Base-by-base conservation (phyloP, 2,329 filamentous ascomycete genomes). In the Pestalotiopsis sp. region DNA sequence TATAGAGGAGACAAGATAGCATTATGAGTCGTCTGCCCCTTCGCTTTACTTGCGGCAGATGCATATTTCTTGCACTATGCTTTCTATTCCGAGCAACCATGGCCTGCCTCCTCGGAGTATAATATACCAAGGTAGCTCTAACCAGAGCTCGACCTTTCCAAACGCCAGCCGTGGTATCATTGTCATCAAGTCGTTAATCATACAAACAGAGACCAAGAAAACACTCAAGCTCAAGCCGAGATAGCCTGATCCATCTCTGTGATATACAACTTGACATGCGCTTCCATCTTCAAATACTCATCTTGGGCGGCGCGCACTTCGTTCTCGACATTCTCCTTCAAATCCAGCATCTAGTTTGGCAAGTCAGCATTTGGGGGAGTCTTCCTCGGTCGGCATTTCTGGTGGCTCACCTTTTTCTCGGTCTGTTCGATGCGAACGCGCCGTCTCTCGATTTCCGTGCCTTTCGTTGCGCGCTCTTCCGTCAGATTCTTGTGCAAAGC, bases 231-330 rank as follows among this genome's bases (percentile, higher is more conserved):
- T 45, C 59, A 68, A 65, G 67, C 49, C 58, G 39, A 66, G 67
- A 96, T 89, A 68, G 91, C 92, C 81, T 98, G 95, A 82, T 98
- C 96, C 95, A 99, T 98, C 86, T 99, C 96, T 4, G 93, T 97
- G 77, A 99, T 97, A 84, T 99, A 99, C 71, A 98, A 86, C 81
- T 95, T 95, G 80, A 99, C 97, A 78, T 99, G 96, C 49, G 94
- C 92, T 80, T 98, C 95, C 90, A 99, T 92, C 89, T 98, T 98
- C 78, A 97, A 87, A 81, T 97, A 99, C 83, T 98, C 94, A 73
- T 97, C 95, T 75, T 97, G 90, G 1, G 96, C 94, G 67, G 89
- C 90, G 77, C 96, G 93, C 9, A 98, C 92, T 81, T 99, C 96
- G 70, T 92, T 95, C 78, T 98, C 95, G 71, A 99, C 97, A 75